Conservation (phyloP, 805 yeast genomes). For the Blastobotrys americana region DNA sequence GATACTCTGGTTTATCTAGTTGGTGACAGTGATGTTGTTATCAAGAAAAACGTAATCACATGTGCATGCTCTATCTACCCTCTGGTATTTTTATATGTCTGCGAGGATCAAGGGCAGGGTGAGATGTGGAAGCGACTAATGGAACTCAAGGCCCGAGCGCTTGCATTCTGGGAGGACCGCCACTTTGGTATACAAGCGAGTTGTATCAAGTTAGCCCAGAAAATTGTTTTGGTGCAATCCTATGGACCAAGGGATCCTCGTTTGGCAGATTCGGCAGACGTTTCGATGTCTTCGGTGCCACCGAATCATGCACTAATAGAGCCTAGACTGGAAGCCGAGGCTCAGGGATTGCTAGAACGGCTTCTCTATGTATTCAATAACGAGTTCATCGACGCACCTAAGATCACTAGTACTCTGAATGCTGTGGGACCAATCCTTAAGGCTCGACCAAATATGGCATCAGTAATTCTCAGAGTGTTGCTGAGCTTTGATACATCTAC, state of each 20-base stretch:
- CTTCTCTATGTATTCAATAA: slow-evolving; percentile 50
- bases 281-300: slow-evolving; percentile 45
- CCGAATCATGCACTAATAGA: slow-evolving; percentile 61
- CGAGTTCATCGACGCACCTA: slow-evolving; percentile 47
- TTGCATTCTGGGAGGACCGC: slow-evolving; percentile 49
- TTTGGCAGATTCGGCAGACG: slow-evolving; percentile 27
- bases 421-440: slow-evolving; percentile 56
- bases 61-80: slow-evolving; percentile 42
- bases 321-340: slow-evolving; percentile 57
- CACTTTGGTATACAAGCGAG: slow-evolving; percentile 55
- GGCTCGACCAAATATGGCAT: slow-evolving; percentile 51
- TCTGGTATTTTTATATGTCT: slow-evolving; percentile 37
- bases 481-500: slow-evolving; percentile 46
- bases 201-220: slow-evolving; percentile 63
- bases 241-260: slow-evolving; percentile 34
- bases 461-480: slow-evolving; percentile 50
- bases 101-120: slow-evolving; percentile 32
- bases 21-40: slow-evolving; percentile 20
- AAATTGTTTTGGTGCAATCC: slow-evolving; percentile 48
- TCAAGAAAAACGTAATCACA: slow-evolving; percentile 34
- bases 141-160: slow-evolving; percentile 50
- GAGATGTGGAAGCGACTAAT: slow-evolving; percentile 51
- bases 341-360: slow-evolving; percentile 59
- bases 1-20: slow-evolving; percentile 24
- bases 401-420: slow-evolving; percentile 62